Evolutionary conservation across 1,284 basidiomycete species (phyloP).

Genomic region (Paramarasmius palmivorus): DNA sequence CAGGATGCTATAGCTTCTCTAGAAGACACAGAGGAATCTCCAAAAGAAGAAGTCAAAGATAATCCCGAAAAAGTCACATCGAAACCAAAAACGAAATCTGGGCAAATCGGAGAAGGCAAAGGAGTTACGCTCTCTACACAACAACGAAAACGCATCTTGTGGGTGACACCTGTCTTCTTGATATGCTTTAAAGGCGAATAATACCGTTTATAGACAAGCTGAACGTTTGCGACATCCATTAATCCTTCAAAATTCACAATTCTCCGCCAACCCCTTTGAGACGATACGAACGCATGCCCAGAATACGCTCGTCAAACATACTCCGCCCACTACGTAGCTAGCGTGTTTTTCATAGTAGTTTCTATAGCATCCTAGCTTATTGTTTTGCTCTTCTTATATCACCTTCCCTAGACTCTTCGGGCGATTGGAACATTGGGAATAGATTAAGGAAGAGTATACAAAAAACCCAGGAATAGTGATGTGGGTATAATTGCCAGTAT

Average conservation of each 20-base stretch:
- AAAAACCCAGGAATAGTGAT: not conserved
- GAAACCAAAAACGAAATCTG: slow-evolving; percentile 24
- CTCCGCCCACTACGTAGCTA: slow-evolving; percentile 1
- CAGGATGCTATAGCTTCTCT: slow-evolving; percentile 44
- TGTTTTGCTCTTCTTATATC: too few species aligned
- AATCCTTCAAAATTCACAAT: slow-evolving; percentile 68
- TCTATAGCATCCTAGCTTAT: too few species aligned
- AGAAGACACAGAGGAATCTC: slow-evolving; percentile 25
- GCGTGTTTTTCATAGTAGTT: too few species aligned
- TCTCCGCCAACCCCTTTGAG: slow-evolving; percentile 70
- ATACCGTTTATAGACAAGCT: slow-evolving; percentile 45
- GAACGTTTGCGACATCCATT: slow-evolving; percentile 73
- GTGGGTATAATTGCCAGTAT: slow-evolving; percentile 2
- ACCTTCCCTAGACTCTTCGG: too few species aligned
- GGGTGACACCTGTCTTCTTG: slow-evolving; percentile 31
- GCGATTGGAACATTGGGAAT: too few species aligned
- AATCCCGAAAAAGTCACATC: not conserved
- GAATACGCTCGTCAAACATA: slow-evolving; percentile 70
- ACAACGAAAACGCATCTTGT: slow-evolving; percentile 75
- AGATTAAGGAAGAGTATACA: not conserved
- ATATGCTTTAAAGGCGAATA: slow-evolving; percentile 8
- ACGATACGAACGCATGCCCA: slow-evolving; percentile 79
- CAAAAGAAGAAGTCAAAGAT: slow-evolving; percentile 1
- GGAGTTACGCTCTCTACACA: slow-evolving; percentile 57
- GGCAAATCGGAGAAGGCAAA: slow-evolving; percentile 73